Percentiles rank a stretch among this genome's conserved stretches.
These are phyloP conservation scores for Acidiella bohemica DNA, from an alignment of 495 filamentous ascomycete species.

Conservation along the genomic window DNA sequence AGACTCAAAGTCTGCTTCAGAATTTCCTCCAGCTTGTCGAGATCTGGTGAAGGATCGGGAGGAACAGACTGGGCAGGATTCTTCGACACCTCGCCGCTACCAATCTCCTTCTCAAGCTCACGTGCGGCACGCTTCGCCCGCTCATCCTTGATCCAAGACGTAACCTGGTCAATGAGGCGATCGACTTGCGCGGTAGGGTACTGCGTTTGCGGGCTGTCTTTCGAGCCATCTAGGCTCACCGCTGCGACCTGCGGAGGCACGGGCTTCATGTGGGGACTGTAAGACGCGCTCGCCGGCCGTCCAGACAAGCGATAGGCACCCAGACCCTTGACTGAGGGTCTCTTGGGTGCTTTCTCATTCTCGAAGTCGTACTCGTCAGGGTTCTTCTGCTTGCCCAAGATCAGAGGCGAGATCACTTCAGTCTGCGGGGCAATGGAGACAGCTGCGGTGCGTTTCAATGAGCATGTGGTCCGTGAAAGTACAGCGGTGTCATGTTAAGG, in stretches of 20 bases:
- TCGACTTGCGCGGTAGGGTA: conserved; percentile 21
- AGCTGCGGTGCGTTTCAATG: conserved; percentile 15
- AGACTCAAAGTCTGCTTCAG: conserved; percentile 23
- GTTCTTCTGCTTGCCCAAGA: conserved; percentile 26
- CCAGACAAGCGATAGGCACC: conserved; percentile 23
- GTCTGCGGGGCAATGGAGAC: conserved; percentile 27
- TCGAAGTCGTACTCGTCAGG: conserved; percentile 26
- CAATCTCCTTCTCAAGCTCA: background rate
- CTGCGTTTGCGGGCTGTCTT: background rate
- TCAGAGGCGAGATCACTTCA: conserved; percentile 28
- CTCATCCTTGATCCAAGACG: conserved; percentile 68
- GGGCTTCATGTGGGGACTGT: conserved; percentile 3
- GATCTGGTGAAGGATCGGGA: conserved; percentile 11
- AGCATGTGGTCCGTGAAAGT: background rate
- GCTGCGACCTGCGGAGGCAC: conserved; percentile 11
- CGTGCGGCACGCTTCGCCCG: conserved; percentile 37
- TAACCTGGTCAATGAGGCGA: conserved; percentile 55
- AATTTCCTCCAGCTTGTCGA: conserved; percentile 27
- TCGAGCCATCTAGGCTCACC: background rate
- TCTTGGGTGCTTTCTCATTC: conserved; percentile 1
- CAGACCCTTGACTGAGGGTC: conserved; percentile 23
- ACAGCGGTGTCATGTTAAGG: background rate
- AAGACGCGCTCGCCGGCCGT: conserved; percentile 14
- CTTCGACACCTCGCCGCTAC: background rate
- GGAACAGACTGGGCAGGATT: background rate